Conservation (phyloP, 192 early-diverging fungal species). For the Paraglomus occultum region DNA sequence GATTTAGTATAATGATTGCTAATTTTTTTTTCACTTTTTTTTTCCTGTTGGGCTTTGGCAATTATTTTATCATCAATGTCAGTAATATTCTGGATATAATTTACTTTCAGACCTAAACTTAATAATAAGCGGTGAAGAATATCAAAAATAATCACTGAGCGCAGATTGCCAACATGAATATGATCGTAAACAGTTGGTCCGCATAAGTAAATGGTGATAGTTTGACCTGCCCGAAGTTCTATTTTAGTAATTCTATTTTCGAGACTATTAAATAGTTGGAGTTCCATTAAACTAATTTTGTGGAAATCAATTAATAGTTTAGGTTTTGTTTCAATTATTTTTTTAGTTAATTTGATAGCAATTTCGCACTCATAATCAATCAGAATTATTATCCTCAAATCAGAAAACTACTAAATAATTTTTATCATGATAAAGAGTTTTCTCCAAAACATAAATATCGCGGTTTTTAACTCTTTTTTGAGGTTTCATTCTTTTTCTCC, state of each 20-base stretch:
- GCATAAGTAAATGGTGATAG: neutral
- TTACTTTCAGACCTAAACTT: slow-evolving; percentile 2
- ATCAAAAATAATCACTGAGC: slow-evolving; percentile 1
- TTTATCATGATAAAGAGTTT: too few relatives aligned
- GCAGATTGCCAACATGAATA: neutral
- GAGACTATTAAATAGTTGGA: neutral
- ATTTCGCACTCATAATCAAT: slow-evolving; percentile 5
- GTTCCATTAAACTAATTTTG: neutral
- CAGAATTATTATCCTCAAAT: neutral
- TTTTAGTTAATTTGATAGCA: slow-evolving; percentile 8
- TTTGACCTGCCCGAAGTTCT: neutral
- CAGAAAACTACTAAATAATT: neutral
- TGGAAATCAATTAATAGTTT: too few relatives aligned
- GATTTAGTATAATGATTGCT: neutral
- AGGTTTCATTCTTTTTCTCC: too few relatives aligned
- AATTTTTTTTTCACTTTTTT: slow-evolving; percentile 18
- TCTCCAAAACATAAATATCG: too few relatives aligned
- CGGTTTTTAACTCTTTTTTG: too few relatives aligned
- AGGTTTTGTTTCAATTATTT: neutral
- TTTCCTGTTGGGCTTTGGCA: neutral
- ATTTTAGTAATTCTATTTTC: neutral
- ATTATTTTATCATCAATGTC: slow-evolving; percentile 22
- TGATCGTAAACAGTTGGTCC: slow-evolving; percentile 4
- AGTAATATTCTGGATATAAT: slow-evolving; percentile 16
- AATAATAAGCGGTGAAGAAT: neutral